Percentiles rank a stretch among this genome's conserved stretches.
phyloP scores from a whole-genome alignment of 1,139 yeast species.

The Blastobotrys aristatus region DNA sequence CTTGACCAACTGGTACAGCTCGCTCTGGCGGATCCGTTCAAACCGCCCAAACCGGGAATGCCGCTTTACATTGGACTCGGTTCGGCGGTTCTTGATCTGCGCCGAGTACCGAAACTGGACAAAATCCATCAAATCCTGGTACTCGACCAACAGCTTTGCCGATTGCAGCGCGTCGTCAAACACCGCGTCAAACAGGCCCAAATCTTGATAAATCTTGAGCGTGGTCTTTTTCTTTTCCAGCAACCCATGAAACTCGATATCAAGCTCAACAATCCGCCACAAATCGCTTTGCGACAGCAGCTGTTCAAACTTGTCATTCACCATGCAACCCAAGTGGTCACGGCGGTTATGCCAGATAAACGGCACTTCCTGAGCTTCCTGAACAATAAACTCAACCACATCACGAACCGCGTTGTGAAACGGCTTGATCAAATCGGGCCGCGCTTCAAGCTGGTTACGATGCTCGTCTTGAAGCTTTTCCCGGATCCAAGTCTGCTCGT shows the following conservation, averaged over 20 bases:
- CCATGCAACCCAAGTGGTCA: conserved; percentile 59
- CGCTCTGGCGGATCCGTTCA: conserved; percentile 70
- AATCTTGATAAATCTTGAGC: conserved; percentile 50
- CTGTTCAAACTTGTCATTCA: conserved; percentile 38
- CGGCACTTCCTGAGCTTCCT: conserved; percentile 87
- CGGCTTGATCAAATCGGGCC: conserved; percentile 49
- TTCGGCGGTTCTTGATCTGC: conserved; percentile 52
- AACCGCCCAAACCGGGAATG: conserved; percentile 69
- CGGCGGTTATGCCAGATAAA: conserved; percentile 94
- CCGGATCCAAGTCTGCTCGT: conserved; percentile 77
- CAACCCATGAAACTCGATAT: conserved; percentile 83
- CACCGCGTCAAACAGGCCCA: conserved; percentile 54
- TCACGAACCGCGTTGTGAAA: conserved; percentile 68
- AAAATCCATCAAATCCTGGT: conserved; percentile 85
- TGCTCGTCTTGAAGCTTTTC: conserved; percentile 33
- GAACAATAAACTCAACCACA: conserved; percentile 72
- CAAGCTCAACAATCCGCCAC: conserved; percentile 86
- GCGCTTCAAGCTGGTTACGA: conserved; percentile 20
- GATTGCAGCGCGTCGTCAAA: conserved; percentile 50
- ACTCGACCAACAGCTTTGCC: conserved; percentile 67
- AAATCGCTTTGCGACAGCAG: conserved; percentile 55
- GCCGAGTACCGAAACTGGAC: conserved; percentile 73
- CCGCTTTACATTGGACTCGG: conserved; percentile 40
- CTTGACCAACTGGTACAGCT: conserved; percentile 61
- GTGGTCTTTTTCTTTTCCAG: conserved; percentile 68